A percentile compares a stretch with the other conserved stretches of the same genome.
Conservation (phyloP, 345 rosid species). For the Citrus hindsii region DNA sequence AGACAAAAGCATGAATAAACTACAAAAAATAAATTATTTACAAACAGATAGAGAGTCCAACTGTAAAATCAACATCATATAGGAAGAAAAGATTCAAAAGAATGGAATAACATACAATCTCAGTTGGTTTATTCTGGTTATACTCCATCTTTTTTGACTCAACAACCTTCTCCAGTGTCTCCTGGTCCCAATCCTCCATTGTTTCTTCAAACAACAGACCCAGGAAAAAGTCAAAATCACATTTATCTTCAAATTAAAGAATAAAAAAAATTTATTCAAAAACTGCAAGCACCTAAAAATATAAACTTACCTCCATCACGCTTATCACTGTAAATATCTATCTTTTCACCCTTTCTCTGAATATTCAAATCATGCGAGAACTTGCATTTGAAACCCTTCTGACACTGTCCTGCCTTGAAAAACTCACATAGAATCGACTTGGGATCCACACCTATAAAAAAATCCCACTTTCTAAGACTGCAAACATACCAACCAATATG, state of each 20-base stretch:
- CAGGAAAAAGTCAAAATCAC: constrained; percentile 13
- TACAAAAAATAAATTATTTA: neutral
- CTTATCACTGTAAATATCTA: constrained; percentile 80
- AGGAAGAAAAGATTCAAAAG: neutral
- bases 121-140: constrained; percentile 90
- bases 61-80: neutral
- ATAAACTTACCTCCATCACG: constrained; percentile 65
- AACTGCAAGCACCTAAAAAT: neutral
- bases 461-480: constrained; percentile 11
- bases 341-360: constrained; percentile 97
- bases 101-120: constrained; percentile 55
- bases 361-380: constrained; percentile 93
- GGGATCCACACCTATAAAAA: constrained; percentile 81
- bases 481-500: neutral
- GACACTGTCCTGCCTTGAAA: constrained; percentile 87
- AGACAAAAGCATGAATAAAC: neutral
- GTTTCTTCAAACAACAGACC: constrained; percentile 33
- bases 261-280: neutral
- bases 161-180: constrained; percentile 84
- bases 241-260: neutral
- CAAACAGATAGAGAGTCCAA: neutral
- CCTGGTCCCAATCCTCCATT: constrained; percentile 99
- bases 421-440: constrained; percentile 90
- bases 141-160: constrained; percentile 82
- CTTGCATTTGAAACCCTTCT: constrained; percentile 91